These are phyloP conservation scores for Clarireedia homoeocarpa DNA, from an alignment of 2,329 filamentous ascomycete species.

Conservation along the genomic window DNA sequence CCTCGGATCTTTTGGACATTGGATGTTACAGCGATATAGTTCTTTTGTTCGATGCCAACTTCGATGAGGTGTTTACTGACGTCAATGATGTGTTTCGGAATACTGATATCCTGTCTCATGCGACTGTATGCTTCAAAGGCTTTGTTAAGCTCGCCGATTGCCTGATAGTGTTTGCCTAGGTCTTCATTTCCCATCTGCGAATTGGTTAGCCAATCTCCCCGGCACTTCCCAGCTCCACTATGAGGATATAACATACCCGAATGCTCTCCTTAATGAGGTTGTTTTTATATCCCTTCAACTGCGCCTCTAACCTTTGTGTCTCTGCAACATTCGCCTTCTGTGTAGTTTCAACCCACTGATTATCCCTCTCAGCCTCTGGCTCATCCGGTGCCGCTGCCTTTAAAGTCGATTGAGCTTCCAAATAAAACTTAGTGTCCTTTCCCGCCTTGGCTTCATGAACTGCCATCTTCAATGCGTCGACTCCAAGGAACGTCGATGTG, in stretches of 20 bases:
- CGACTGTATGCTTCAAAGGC: constrained; percentile 73
- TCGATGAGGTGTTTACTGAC: constrained; percentile 73
- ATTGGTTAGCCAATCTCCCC: background rate
- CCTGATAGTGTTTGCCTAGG: constrained; percentile 74
- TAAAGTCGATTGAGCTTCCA: constrained; percentile 58
- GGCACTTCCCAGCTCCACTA: background rate
- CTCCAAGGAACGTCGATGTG: constrained; percentile 64
- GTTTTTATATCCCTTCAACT: constrained; percentile 90
- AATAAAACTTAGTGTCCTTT: constrained; percentile 65
- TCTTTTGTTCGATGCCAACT: constrained; percentile 65
- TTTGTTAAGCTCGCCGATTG: constrained; percentile 62
- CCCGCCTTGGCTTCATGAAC: constrained; percentile 68
- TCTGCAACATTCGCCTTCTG: constrained; percentile 61
- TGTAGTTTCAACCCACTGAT: constrained; percentile 65
- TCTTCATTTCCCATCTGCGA: constrained; percentile 88
- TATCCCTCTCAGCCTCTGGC: constrained; percentile 58
- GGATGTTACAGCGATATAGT: constrained; percentile 63
- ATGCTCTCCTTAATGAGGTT: constrained; percentile 98
- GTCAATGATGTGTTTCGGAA: constrained; percentile 73
- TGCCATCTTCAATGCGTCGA: constrained; percentile 75
- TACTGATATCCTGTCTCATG: constrained; percentile 88
- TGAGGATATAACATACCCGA: constrained; percentile 46
- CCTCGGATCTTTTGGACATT: constrained; percentile 60
- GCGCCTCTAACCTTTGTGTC: constrained; percentile 67
- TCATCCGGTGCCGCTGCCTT: constrained; percentile 57